Evolutionary conservation across 805 yeast species (phyloP), one percentile per base, ranked within the genome.

Genomic region (Ogataea glucozyma): DNA sequence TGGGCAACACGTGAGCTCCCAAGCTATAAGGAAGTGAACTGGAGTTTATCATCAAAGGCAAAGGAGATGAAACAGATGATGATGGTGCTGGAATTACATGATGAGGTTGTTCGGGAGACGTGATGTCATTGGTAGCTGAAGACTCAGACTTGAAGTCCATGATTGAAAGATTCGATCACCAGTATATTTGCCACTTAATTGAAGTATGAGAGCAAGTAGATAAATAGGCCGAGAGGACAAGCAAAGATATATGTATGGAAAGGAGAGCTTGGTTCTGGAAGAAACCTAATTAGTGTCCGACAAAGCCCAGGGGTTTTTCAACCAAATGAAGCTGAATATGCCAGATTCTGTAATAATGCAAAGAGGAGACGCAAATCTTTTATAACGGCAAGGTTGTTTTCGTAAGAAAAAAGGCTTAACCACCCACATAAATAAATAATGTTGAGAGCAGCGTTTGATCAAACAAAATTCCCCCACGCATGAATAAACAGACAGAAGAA

Each of bases 121-220:
- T 12, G 27, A 33, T 16, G 13, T 22, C 37, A 27, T 33, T 33
- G 26, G 21, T 33, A 8, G 26, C 14, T 7, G 26, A 4, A 16
- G 22, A 12, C 11, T 18, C 35, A 4, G 35, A 12, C 23, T 31
- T 31, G 22, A 22, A 34, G 13, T 34, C 38, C 38, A 34, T 34
- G 14, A 5, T 23, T 24, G 7, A 19, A 6, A 16, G 19, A 16
- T 5, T 24, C n/a, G n/a, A n/a, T n/a, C n/a, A n/a, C n/a, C n/a
- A n/a, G 27, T 4, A 4, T 24, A 11, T 24, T 30, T 30, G 32
- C 32, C 32, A 31, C 35, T 19, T 23, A 20, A 13, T 27, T 13
- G 8, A 18, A 5, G 19, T 19, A 19, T 19, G 26, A 23, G n/a
- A 20, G n/a, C n/a, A 31, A 19, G 7, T 23, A 10, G 24, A 27